Base-by-base conservation (phyloP, 83 land plant species). In the Picea mariana region DNA sequence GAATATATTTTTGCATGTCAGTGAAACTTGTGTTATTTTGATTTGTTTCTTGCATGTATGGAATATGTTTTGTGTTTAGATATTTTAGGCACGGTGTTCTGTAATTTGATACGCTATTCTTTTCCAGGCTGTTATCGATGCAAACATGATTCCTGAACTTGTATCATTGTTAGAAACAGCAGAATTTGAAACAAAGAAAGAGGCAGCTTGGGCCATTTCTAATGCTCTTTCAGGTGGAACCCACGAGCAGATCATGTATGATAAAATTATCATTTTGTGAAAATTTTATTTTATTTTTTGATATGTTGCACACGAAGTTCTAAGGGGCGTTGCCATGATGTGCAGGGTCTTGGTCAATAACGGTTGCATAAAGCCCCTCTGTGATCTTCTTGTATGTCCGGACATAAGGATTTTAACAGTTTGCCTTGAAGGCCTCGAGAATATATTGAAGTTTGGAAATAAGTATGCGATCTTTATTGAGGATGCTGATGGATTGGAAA, bases 401-500 rank as follows among this genome's bases (percentile, higher is more conserved):
- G 88, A 85, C 20, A 17, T 87, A 67, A 82, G 79, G 62, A 76
- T 85, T 61, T 67, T 85, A 11, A 65, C 65, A 8, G 87, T 85
- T n/a, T 86, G 87, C 38, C 77, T 87, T 47, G 87, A 85, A 77
- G 87, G 85, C 2, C 82, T 87, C 6, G 87, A 82, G 15, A 82
- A 87, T 81, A 87, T 85, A 5, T 40, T 87, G 82, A 87, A 80
- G 49, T 82, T 77, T 40, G 89, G 89, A 3, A 85, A 87, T 80
- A 9, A 80, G 9, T 91, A 86, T 81, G 94, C 95, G 0, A 81
- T 83, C 77, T 26, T 83, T 81, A 82, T 93, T 59, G 95, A 93
- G 40, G 94, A 91, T n/a, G 89, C 89, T 78, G 95, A 89, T 4
- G 95, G 95, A 11, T 34, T 91, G 83, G 95, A 93, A 49, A 93